Percentiles rank a stretch among this genome's conserved stretches.
Evolutionary conservation across 2,329 filamentous ascomycete genomes (phyloP).

Genomic region (Plenodomus tracheiphilus): DNA sequence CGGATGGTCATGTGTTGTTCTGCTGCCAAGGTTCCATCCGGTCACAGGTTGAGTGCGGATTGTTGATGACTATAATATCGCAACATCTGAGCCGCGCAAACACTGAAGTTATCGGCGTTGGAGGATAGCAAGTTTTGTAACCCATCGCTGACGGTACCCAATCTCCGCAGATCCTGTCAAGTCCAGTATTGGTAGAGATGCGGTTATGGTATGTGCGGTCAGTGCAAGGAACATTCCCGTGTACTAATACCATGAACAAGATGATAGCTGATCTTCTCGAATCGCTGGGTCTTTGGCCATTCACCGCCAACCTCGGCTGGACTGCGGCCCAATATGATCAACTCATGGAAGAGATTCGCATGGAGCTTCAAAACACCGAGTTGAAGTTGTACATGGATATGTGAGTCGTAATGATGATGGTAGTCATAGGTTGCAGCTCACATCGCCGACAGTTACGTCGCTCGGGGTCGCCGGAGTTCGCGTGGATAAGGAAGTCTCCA

Average conservation of each 20-base stretch:
- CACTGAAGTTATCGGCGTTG: background rate
- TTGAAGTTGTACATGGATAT: conserved; percentile 43
- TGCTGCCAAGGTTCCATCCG: too few species aligned
- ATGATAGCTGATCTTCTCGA: conserved; percentile 42
- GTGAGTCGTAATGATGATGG: conserved; percentile 22
- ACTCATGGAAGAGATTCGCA: conserved; percentile 33
- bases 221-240: background rate
- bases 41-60: too few species aligned
- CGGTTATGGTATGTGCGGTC: conserved; percentile 11
- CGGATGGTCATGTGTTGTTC: background rate
- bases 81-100: too few species aligned
- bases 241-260: background rate
- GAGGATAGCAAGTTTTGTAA: background rate
- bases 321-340: conserved; percentile 32
- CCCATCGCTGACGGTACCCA: conserved; percentile 3
- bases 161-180: conserved; percentile 32
- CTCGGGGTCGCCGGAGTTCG: conserved; percentile 36
- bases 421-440: conserved; percentile 11
- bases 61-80: too few species aligned
- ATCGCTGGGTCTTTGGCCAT: conserved; percentile 43
- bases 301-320: conserved; percentile 39
- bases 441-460: conserved; percentile 28
- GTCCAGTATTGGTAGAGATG: conserved; percentile 34
- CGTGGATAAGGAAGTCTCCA: conserved; percentile 9
- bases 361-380: conserved; percentile 32